Base-by-base conservation (phyloP, 1,139 yeast genomes). In the Candida sp. region DNA sequence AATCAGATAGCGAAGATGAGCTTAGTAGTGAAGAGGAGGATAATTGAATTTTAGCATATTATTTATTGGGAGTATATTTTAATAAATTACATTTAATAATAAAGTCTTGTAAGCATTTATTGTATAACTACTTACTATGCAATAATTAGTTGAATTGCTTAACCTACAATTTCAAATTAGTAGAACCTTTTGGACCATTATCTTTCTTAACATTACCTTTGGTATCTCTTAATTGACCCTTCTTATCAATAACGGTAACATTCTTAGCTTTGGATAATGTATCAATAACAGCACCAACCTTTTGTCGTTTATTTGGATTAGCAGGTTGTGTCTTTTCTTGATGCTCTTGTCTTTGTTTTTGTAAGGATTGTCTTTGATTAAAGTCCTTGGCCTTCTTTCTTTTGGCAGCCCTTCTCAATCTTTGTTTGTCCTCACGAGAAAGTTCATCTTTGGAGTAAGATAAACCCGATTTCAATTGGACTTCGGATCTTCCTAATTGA, bases 351-450 rank as follows among this genome's bases (percentile, higher is more conserved):
- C 50, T 52, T 34, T 55, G 46, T 36, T 50, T 46, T 34, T 49
- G 50, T 21, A 22, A n/a, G 39, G 65, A 70, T 46, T 60, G 55
- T 49, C 68, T 65, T 41, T 72, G 70, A 41, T 73, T 64, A 58
- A 68, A 71, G 34, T 70, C 73, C 60, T 82, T 83, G 32, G 87
- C 68, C 65, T 79, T 82, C 75, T 84, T 85, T 62, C 96, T 82
- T 79, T 90, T 91, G 56, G 78, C 80, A 21, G 95, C 86, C 60
- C 97, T 77, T 70, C 97, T 84, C 56, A 89, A 73, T 59, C 96
- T 80, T 56, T 85, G 90, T 62, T 89, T 87, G 49, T 93, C 97
- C 43, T 88, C 96, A 49, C 91, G 78, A 12, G 85, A 75, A 67
- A 93, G 74, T 64, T 93, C 99, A 42, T 82, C 85, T 66, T 87